Percentiles rank a stretch among this genome's conserved stretches.
Conservation (phyloP, 371 early-diverging fungal species). For the Mycotypha africana region DNA sequence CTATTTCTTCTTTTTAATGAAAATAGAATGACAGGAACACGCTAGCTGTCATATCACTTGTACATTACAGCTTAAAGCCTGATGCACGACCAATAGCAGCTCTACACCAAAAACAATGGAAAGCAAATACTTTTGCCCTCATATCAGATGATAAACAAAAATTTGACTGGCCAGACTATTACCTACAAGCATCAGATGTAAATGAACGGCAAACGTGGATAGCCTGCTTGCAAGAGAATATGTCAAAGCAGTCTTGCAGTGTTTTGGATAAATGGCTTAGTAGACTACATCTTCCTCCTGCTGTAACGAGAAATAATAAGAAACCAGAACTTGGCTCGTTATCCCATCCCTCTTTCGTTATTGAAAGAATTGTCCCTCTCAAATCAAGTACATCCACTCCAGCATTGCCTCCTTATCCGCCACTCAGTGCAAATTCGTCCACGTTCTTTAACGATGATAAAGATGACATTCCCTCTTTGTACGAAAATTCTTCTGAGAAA, state of each 20-base stretch:
- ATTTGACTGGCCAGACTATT: slow-evolving; percentile 27
- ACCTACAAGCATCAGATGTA: slow-evolving; percentile 24
- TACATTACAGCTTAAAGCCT: slow-evolving; percentile 23
- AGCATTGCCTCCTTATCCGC: too few relatives aligned
- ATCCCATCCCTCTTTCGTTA: too few relatives aligned
- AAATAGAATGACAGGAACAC: not conserved
- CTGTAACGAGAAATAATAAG: too few relatives aligned
- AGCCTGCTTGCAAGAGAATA: slow-evolving; percentile 13
- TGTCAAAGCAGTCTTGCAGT: slow-evolving; percentile 20
- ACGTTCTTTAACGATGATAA: too few relatives aligned
- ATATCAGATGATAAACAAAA: slow-evolving; percentile 24
- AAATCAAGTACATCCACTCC: too few relatives aligned
- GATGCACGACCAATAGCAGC: slow-evolving; percentile 7
- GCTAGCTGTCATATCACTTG: slow-evolving; percentile 20
- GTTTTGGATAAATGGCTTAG: slow-evolving; percentile 43
- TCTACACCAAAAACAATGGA: slow-evolving; percentile 7
- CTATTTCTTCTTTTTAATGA: not conserved
- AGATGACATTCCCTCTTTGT: too few relatives aligned
- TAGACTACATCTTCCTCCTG: slow-evolving; percentile 28
- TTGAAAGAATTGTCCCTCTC: too few relatives aligned
- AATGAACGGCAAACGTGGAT: slow-evolving; percentile 25
- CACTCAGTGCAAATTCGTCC: too few relatives aligned
- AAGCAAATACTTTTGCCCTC: slow-evolving; percentile 21
- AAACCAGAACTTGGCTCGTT: too few relatives aligned
- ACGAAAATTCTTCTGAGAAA: too few relatives aligned